Evolutionary conservation across 768 basidiomycete genomes (phyloP), one percentile per base, ranked within the genome.

Genomic region (Boletellus emodensis): DNA sequence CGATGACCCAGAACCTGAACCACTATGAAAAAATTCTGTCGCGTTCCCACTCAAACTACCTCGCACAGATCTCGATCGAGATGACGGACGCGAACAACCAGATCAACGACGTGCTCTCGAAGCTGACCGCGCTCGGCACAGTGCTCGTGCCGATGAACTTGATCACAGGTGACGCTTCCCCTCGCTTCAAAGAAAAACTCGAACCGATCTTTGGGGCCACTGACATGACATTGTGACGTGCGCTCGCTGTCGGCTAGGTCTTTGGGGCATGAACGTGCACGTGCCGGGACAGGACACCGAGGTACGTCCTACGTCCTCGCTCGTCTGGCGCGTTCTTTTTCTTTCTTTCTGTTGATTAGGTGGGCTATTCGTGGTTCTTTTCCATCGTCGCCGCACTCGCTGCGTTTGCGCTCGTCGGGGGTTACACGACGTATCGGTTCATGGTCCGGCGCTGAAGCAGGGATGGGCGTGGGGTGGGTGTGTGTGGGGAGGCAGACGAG

Each of bases 81-180:
- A 99, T 98, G 95, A 95, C 93, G 33, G 94, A 97, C 61, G 96
- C 96, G 37, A 99, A 99, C 72, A 99, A 99, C 69, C 94, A 98
- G 74, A 99, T 98, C 74, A 99, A 99, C 71, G 94, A 98, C 64
- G 96, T 99, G 2, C 82, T 98, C 6, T 92, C 90, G 5, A 97
- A 97, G 74, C 76, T 99, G 53, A 98, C 96, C 0, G 95, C 96
- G 7, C 79, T 99, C 40, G 96, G 96, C 79, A 99, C 96, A 6
- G 84, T 99, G 6, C 85, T 98, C 58, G 86, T 99, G 65, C 96
- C 90, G 33, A 96, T 94, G 87, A 98, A 98, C 69, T 71, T 98
- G 68, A 83, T 99, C 44, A 99, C 96, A 24, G 94, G 90, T 84
- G 38, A 48, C 28, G 75, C 62, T 11, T 26, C 14, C 40, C 22